Conservation (phyloP, 768 basidiomycete species). For the Mycena latifolia region DNA sequence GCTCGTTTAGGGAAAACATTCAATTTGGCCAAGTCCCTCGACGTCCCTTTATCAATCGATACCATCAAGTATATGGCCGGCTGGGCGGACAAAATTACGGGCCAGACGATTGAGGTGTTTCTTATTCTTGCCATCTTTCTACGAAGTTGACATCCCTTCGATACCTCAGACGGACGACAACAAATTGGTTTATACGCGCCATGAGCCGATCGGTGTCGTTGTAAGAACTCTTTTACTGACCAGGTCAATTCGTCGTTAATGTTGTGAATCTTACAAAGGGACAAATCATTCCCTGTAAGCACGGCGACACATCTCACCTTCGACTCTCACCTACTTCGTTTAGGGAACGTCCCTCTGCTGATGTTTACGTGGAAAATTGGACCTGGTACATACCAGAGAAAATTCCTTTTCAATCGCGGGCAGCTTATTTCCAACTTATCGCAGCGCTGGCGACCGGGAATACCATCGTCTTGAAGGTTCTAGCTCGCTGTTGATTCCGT, state of each 20-base stretch:
- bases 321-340: background rate
- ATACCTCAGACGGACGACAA: constrained; percentile 49
- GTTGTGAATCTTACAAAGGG: constrained; percentile 32
- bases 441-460: constrained; percentile 88
- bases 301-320: background rate
- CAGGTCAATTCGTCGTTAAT: background rate
- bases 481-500: background rate
- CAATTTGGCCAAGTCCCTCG: constrained; percentile 38
- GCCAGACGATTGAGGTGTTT: constrained; percentile 60
- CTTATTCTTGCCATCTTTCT: background rate
- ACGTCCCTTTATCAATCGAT: constrained; percentile 46
- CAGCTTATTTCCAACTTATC: too few relatives aligned
- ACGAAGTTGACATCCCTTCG: background rate
- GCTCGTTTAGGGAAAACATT: constrained; percentile 46
- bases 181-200: constrained; percentile 71
- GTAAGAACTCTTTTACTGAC: constrained; percentile 33
- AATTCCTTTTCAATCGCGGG: too few relatives aligned
- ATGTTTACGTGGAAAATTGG: constrained; percentile 85
- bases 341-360: constrained; percentile 75
- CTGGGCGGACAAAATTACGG: constrained; percentile 69
- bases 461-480: constrained; percentile 74
- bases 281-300: constrained; percentile 45
- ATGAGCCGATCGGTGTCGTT: constrained; percentile 70
- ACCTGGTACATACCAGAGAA: too few relatives aligned
- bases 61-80: constrained; percentile 68